These are phyloP conservation scores for Metarhizium album DNA, from an alignment of 2,329 filamentous ascomycete genomes.

Conservation along the genomic window DNA sequence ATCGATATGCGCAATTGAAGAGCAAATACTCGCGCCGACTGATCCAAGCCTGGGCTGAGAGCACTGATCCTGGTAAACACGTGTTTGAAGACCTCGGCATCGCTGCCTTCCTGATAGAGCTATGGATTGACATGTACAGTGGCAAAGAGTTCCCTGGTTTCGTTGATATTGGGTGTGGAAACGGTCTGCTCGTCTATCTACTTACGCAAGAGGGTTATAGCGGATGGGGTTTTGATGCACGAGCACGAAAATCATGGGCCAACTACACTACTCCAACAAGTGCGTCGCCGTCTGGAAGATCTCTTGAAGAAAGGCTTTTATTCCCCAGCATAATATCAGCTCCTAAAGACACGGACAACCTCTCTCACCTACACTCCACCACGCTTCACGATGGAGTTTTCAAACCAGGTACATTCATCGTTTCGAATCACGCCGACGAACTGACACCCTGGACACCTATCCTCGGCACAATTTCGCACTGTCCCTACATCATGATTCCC, in stretches of 20 bases:
- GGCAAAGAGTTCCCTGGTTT: conserved; percentile 63
- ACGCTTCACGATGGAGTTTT: conserved; percentile 54
- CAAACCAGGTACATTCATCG: conserved; percentile 68
- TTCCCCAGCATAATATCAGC: conserved; percentile 30
- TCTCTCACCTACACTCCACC: conserved; percentile 4
- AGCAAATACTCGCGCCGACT: conserved; percentile 62
- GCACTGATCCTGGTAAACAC: conserved; percentile 80
- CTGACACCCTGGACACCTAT: conserved; percentile 93
- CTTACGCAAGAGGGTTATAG: conserved; percentile 68
- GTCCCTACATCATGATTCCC: conserved; percentile 84
- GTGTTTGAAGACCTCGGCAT: conserved; percentile 93
- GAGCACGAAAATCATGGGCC: conserved; percentile 74
- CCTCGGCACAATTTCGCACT: conserved; percentile 62
- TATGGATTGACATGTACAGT: conserved; percentile 78
- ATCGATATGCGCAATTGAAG: conserved; percentile 74
- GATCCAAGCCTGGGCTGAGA: conserved; percentile 71
- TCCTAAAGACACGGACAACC: too few relatives aligned
- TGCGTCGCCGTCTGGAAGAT: conserved; percentile 17
- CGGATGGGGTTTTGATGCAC: conserved; percentile 88
- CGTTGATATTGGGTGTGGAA: conserved; percentile 92
- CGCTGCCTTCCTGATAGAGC: conserved; percentile 81
- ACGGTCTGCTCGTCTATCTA: conserved; percentile 80
- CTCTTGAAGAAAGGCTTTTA: conserved; percentile 37
- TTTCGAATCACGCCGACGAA: conserved; percentile 96
- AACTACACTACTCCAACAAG: conserved; percentile 43